Conservation (phyloP, 2,329 filamentous ascomycete genomes). For the Zymoseptoria brevis region DNA sequence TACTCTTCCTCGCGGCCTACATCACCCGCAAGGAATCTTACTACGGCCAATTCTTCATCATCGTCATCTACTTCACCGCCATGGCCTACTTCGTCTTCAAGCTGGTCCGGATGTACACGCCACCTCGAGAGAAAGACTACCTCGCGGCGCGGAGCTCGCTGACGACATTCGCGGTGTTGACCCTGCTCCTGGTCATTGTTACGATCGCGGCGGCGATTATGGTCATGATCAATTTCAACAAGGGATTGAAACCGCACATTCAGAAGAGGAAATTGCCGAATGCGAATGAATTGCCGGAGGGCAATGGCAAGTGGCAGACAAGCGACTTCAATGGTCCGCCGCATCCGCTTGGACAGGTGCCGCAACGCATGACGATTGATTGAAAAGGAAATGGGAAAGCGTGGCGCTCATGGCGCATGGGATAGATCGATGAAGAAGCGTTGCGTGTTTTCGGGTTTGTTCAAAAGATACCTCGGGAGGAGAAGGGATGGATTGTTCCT, state of each 20-base stretch:
- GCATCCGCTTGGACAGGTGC: conserved; percentile 26
- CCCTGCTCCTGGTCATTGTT: conserved; percentile 75
- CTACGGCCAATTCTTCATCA: conserved; percentile 66
- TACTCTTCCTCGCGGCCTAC: conserved; percentile 75
- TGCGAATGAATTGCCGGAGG: conserved; percentile 8
- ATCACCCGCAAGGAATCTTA: conserved; percentile 80
- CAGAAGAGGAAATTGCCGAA: conserved; percentile 31
- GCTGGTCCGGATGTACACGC: conserved; percentile 86
- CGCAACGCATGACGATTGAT: conserved; percentile 42
- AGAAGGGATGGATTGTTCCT: not conserved
- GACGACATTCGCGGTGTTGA: conserved; percentile 89
- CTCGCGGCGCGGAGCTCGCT: conserved; percentile 72
- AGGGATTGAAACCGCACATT: conserved; percentile 82
- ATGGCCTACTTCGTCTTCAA: conserved; percentile 98
- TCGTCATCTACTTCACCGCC: conserved; percentile 77
- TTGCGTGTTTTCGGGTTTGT: not conserved
- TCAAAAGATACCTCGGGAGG: not conserved
- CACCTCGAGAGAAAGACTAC: conserved; percentile 49
- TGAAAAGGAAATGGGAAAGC: conserved; percentile 16
- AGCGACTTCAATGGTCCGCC: conserved; percentile 19
- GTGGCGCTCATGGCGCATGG: not conserved
- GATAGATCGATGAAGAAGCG: not conserved
- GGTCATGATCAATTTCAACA: conserved; percentile 85
- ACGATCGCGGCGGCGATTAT: conserved; percentile 82
- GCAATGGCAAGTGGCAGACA: conserved; percentile 14